These are phyloP conservation scores for Scolecobasidium constrictum DNA, from an alignment of 2,329 filamentous ascomycete species.

Conservation along the genomic window DNA sequence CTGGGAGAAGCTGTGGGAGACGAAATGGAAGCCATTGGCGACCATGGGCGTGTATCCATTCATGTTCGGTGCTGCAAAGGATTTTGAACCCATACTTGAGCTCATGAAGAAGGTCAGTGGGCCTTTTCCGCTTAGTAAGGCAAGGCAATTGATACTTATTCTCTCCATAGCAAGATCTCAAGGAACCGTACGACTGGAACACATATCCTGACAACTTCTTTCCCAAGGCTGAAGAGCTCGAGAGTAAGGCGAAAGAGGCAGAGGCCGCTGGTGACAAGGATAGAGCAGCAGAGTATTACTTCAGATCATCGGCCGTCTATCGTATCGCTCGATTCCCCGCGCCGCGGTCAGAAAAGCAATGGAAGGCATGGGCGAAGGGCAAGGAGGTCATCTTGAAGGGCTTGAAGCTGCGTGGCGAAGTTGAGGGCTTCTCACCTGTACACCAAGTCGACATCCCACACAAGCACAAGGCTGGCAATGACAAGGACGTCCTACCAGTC, in stretches of 20 bases:
- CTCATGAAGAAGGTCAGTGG: slow-evolving; percentile 43
- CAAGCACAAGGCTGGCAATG: slow-evolving; percentile 35
- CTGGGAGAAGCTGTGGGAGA: slow-evolving; percentile 51
- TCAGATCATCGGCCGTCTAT: slow-evolving; percentile 61
- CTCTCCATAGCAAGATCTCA: slow-evolving; percentile 38
- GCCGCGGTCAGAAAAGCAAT: slow-evolving; percentile 38
- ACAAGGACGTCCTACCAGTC: slow-evolving; percentile 48
- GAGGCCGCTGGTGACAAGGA: slow-evolving; percentile 37
- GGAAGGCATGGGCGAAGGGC: slow-evolving; percentile 53
- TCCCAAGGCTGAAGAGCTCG: slow-evolving; percentile 48
- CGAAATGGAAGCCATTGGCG: slow-evolving; percentile 59
- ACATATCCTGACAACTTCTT: slow-evolving; percentile 54
- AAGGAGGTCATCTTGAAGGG: slow-evolving; percentile 54
- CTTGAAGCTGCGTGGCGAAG: slow-evolving; percentile 29
- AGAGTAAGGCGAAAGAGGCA: slow-evolving; percentile 40
- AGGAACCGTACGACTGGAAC: slow-evolving; percentile 52
- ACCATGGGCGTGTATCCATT: slow-evolving; percentile 59
- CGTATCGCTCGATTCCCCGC: slow-evolving; percentile 62
- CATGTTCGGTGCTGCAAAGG: slow-evolving; percentile 57
- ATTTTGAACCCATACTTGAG: slow-evolving; percentile 61
- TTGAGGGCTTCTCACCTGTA: slow-evolving; percentile 34
- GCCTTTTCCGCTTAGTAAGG: too few relatives aligned
- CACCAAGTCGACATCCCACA: slow-evolving; percentile 53
- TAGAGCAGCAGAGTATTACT: slow-evolving; percentile 50
- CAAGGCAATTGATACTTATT: slow-evolving; percentile 17